A percentile compares a stretch with the other conserved stretches of the same genome.
Conservation (phyloP, 768 basidiomycete genomes). For the Agrocybe chaxingu region DNA sequence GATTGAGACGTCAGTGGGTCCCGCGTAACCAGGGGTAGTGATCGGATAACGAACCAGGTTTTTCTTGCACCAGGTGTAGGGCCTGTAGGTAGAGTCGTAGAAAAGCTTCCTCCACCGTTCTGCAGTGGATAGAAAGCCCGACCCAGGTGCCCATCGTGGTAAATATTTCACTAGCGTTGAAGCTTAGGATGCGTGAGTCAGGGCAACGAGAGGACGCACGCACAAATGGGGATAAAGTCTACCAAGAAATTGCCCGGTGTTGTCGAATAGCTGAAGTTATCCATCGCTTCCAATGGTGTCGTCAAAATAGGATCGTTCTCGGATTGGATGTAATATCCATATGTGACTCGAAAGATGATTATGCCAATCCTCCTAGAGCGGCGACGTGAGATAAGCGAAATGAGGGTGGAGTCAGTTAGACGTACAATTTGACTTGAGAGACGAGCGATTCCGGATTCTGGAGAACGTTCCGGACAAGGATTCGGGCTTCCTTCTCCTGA, state of each 20-base stretch:
- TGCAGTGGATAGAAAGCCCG: conserved; percentile 46
- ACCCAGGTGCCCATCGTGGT: conserved; percentile 56
- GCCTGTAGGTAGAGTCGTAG: conserved; percentile 33
- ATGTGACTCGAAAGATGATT: conserved; percentile 51
- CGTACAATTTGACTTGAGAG: conserved; percentile 26
- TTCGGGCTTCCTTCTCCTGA: conserved; percentile 17
- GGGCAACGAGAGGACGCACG: conserved; percentile 5
- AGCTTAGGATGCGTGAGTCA: background rate
- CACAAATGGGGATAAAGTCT: conserved; percentile 31
- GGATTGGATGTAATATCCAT: conserved; percentile 52
- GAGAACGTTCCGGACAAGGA: conserved; percentile 18
- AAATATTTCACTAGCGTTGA: conserved; percentile 38
- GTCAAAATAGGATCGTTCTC: conserved; percentile 44
- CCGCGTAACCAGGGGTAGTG: background rate
- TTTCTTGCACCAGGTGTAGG: conserved; percentile 33
- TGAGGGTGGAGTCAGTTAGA: background rate
- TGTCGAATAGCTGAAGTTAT: conserved; percentile 47
- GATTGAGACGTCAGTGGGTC: background rate
- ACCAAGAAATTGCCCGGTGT: conserved; percentile 37
- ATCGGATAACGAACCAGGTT: conserved; percentile 37
- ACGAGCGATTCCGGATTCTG: conserved; percentile 22
- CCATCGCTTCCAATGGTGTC: conserved; percentile 43
- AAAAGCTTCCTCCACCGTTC: conserved; percentile 29
- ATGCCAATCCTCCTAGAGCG: conserved; percentile 41
- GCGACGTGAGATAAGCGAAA: background rate